Base-by-base conservation (phyloP, 2,329 filamentous ascomycete genomes). In the Hypomyces perniciosus region DNA sequence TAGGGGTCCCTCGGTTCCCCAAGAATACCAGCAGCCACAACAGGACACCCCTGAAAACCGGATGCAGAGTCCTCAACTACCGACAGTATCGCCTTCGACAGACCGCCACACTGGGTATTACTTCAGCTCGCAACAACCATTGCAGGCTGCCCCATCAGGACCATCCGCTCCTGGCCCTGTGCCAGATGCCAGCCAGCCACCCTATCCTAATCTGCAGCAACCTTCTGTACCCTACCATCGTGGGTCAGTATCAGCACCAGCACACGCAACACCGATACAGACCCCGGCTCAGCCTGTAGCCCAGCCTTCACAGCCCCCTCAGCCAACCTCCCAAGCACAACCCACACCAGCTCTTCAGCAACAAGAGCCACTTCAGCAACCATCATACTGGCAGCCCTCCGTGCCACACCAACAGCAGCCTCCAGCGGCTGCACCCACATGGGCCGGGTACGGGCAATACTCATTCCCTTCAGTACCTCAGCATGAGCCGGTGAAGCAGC, bases 401-500 rank as follows among this genome's bases (percentile, higher is more conserved):
- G 57, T 59, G 50, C 61, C 56, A 33, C 61, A 61, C 8, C 58
- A 60, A 5, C 66, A 62, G 26, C 63, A 65, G 51, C 53, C 65
- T 37, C 53, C 61, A 8, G 61, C 57, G 51, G 75, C 69, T 48
- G 66, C 72, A 7, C 72, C 71, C 52, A 65, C 62, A n/a, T 68
- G 70, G 57, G 70, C 68, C 3, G 72, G 74, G 6, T 84, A 81
- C 59, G 70, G 68, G 3, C 80, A 81, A 60, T 79, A 84, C 27
- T 71, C 78, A 3, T 88, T 89, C 61, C 86, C 86, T 1, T 73
- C 79, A 2, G 76, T 80, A 29, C 81, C 79, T 9, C 69, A 70
- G 47, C 75, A 68, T 45, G 70, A 72, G 40, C 69, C 68, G 3
- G 54, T 62, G 27, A 63, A 65, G 54, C 51, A 35, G 33, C 61